A percentile compares a stretch with the other conserved stretches of the same genome.
Conservation (phyloP, 768 basidiomycete genomes). For the Psilocybe cubensis region DNA sequence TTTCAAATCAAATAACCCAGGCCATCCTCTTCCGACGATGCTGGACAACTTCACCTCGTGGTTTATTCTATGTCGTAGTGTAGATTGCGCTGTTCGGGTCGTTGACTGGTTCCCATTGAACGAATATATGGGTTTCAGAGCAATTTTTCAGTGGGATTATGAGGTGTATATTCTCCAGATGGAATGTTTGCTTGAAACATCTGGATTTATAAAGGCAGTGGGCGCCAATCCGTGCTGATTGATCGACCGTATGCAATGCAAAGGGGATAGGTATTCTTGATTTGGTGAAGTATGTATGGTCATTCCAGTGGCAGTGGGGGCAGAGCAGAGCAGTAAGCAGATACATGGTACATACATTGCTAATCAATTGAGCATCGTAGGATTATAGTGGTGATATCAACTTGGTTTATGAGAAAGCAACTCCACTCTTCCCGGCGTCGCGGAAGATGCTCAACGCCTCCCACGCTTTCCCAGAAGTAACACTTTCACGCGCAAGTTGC, state of each 20-base stretch:
- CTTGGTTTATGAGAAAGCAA: conserved; percentile 17
- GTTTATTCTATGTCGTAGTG: background rate
- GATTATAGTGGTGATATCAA: too few relatives aligned
- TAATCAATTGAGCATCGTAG: too few relatives aligned
- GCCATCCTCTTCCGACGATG: conserved; percentile 2
- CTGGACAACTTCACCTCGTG: background rate
- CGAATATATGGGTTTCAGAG: conserved; percentile 10
- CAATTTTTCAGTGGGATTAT: background rate
- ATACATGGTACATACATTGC: too few relatives aligned
- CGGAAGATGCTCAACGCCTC: conserved; percentile 56
- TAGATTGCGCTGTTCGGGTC: background rate
- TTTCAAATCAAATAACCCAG: conserved; percentile 11
- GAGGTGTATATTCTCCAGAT: background rate
- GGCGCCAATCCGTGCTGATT: background rate
- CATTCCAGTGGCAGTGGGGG: too few relatives aligned
- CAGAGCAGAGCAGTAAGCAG: too few relatives aligned
- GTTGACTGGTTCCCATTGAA: conserved; percentile 8
- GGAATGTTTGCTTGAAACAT: too few relatives aligned
- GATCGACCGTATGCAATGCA: too few relatives aligned
- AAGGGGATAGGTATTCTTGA: too few relatives aligned
- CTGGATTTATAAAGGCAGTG: too few relatives aligned
- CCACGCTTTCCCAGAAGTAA: conserved; percentile 65
- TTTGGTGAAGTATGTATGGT: too few relatives aligned
- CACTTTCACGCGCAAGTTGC: conserved; percentile 61
- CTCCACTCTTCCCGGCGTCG: conserved; percentile 39